Conservation (phyloP, 306 rosid genomes). For the Cucurbita argyrosperma region DNA sequence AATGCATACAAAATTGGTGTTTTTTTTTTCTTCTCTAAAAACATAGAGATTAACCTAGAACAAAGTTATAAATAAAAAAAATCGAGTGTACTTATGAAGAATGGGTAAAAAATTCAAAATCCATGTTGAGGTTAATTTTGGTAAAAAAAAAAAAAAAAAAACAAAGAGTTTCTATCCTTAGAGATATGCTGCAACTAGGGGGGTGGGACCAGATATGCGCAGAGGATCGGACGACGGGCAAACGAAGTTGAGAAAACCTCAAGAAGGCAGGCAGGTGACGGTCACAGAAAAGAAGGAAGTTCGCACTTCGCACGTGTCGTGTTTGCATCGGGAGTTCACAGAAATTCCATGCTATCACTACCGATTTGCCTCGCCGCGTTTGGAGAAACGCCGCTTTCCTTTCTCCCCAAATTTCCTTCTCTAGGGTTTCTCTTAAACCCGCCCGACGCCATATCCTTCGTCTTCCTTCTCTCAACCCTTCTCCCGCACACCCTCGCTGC, state of each 20-base stretch:
- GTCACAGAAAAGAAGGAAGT: neutral
- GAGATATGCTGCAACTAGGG: neutral
- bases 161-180: too few species aligned
- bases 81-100: neutral
- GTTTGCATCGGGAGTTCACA: neutral
- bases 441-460: neutral
- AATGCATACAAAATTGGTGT: too few species aligned
- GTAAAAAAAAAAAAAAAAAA: neutral
- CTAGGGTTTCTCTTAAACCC: slow-evolving; percentile 10
- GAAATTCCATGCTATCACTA: slow-evolving; percentile 4
- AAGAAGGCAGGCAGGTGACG: neutral
- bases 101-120: neutral
- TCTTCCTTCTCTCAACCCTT: neutral
- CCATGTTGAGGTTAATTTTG: neutral
- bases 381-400: neutral
- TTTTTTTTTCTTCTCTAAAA: too few species aligned
- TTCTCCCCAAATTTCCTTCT: neutral
- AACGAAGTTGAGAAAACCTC: neutral
- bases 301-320: slow-evolving; percentile 22
- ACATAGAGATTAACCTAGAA: too few species aligned
- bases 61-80: too few species aligned
- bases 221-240: neutral
- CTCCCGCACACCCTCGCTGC: neutral
- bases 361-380: slow-evolving; percentile 13
- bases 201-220: neutral